These are phyloP conservation scores for Suhomyces pyralidae DNA, from an alignment of 805 yeast species.

Conservation along the genomic window DNA sequence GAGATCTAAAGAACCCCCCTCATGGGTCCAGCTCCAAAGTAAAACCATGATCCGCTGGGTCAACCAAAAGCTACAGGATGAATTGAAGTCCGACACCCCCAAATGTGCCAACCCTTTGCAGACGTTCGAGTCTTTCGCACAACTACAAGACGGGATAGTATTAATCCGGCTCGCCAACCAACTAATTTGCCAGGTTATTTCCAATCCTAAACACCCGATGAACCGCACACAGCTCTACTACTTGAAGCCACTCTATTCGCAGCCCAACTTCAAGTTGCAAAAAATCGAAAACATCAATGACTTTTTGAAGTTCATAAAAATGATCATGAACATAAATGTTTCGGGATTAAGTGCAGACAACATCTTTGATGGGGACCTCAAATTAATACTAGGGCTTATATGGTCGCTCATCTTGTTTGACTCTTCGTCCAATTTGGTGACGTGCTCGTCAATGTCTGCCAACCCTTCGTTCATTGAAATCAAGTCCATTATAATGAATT, in stretches of 20 bases:
- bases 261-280: conserved; percentile 44
- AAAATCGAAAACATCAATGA: conserved; percentile 46
- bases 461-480: conserved; percentile 25
- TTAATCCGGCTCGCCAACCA: conserved; percentile 36
- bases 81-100: conserved; percentile 1
- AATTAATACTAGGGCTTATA: conserved; percentile 45
- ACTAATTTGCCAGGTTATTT: conserved; percentile 21
- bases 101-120: conserved; percentile 2
- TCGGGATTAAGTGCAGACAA: conserved; percentile 49
- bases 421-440: conserved; percentile 24
- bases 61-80: conserved; percentile 33
- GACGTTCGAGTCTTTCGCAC: conserved; percentile 23
- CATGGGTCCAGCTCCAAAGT: conserved; percentile 46
- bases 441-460: conserved; percentile 16
- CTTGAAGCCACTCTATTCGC: conserved; percentile 29
- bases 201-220: conserved; percentile 13
- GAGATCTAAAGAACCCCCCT: conserved; percentile 3
- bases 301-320: conserved; percentile 39
- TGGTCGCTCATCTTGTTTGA: conserved; percentile 48
- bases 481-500: conserved; percentile 35
- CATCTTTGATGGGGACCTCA: conserved; percentile 46
- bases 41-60: conserved; percentile 52
- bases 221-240: conserved; percentile 18
- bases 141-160: conserved; percentile 40
- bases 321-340: conserved; percentile 38